A percentile compares a stretch with the other conserved stretches of the same genome.
Conservation (phyloP, 1,284 basidiomycete species). For the Spongispora temasekensis region DNA sequence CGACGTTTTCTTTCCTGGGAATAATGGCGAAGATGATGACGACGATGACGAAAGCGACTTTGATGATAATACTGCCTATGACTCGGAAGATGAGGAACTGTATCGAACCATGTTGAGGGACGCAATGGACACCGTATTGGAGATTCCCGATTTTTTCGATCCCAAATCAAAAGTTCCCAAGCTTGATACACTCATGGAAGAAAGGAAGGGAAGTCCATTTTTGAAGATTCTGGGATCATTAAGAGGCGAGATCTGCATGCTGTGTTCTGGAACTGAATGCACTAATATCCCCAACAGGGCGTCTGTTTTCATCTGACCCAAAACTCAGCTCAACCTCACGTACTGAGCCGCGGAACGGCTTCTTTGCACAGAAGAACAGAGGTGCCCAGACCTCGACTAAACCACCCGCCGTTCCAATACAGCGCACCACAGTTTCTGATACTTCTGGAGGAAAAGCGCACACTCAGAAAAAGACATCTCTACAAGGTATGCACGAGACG, state of each 20-base stretch:
- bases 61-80: slow-evolving; percentile 52
- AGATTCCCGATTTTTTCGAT: slow-evolving; percentile 56
- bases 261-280: not conserved
- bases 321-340: slow-evolving; percentile 49
- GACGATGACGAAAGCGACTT: slow-evolving; percentile 43
- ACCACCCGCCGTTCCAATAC: slow-evolving; percentile 5
- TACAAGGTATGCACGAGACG: slow-evolving; percentile 15
- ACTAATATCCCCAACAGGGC: slow-evolving; percentile 46
- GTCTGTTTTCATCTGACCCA: slow-evolving; percentile 66
- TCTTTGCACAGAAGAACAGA: slow-evolving; percentile 16
- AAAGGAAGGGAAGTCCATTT: slow-evolving; percentile 70
- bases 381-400: slow-evolving; percentile 13
- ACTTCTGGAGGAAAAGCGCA: slow-evolving; percentile 9
- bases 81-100: slow-evolving; percentile 68
- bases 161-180: slow-evolving; percentile 41
- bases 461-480: slow-evolving; percentile 11
- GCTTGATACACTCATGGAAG: slow-evolving; percentile 47
- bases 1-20: slow-evolving; percentile 35
- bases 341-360: slow-evolving; percentile 30
- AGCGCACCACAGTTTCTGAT: slow-evolving; percentile 6
- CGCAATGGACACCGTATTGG: slow-evolving; percentile 68
- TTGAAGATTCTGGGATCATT: slow-evolving; percentile 69
- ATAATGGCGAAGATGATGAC: slow-evolving; percentile 36
- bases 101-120: slow-evolving; percentile 60
- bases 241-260: slow-evolving; percentile 49